Conservation (phyloP, 2,329 filamentous ascomycete genomes). For the Fusarium pseudograminearum region DNA sequence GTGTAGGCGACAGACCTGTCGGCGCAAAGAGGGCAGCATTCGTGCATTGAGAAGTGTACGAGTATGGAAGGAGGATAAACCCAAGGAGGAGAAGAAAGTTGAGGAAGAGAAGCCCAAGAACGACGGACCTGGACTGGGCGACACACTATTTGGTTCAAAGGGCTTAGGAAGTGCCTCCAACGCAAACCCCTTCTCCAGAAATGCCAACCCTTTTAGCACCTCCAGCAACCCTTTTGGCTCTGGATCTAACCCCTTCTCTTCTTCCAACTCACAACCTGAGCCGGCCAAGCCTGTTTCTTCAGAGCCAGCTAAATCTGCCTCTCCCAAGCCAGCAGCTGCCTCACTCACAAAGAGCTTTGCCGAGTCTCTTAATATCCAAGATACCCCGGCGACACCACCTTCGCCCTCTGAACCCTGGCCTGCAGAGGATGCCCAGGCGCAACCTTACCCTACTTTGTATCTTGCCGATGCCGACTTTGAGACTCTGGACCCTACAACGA, state of each 20-base stretch:
- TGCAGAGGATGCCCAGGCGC: slow-evolving; percentile 69
- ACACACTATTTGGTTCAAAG: slow-evolving; percentile 77
- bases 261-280: slow-evolving; percentile 50
- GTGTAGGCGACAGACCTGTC: slow-evolving; percentile 82
- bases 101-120: slow-evolving; percentile 53
- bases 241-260: slow-evolving; percentile 49
- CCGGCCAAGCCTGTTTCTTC: slow-evolving; percentile 51
- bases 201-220: slow-evolving; percentile 62
- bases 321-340: slow-evolving; percentile 46
- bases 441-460: slow-evolving; percentile 80
- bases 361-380: slow-evolving; percentile 80
- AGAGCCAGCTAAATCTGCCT: slow-evolving; percentile 51
- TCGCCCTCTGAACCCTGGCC: slow-evolving; percentile 80
- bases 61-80: slow-evolving; percentile 58
- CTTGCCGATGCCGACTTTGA: slow-evolving; percentile 93
- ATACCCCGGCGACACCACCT: slow-evolving; percentile 52
- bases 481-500: slow-evolving; percentile 74
- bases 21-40: slow-evolving; percentile 84
- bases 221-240: slow-evolving; percentile 51
- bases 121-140: slow-evolving; percentile 66
- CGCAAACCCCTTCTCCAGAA: slow-evolving; percentile 71
- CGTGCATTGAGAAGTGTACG: slow-evolving; percentile 78
- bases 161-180: slow-evolving; percentile 54
- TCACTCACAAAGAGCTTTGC: slow-evolving; percentile 73
- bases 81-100: slow-evolving; percentile 49